Base-by-base conservation (phyloP, 768 basidiomycete genomes). In the Cystobasidium ongulense region DNA sequence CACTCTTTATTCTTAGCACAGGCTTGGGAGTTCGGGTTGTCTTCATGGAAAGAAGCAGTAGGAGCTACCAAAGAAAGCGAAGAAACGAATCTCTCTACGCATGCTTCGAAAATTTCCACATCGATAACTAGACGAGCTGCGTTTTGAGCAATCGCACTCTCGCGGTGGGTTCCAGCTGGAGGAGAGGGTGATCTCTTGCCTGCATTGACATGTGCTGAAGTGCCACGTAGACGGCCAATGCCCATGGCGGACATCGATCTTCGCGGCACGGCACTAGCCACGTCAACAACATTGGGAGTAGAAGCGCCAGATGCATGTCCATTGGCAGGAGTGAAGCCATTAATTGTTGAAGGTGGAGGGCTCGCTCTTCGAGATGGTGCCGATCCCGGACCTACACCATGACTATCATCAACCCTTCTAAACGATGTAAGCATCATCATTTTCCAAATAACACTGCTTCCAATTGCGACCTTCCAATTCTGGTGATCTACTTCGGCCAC, bases 391-490 rank as follows among this genome's bases (percentile, higher is more conserved):
- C n/a, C 21, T 7, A 17, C 36, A 41, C 38, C 13, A 35, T 64
- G 43, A 13, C 27, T 15, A 17, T 35, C 50, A 18, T 61, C 68
- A 23, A 71, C 31, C n/a, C 68, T 11, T 38, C 54, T 71, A 53
- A 52, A 54, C 31, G 53, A 57, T 8, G 33, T 57, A 27, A 46
- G 61, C 33, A 79, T 72, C 77, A 79, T 75, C 63, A 75, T 78
- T 66, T 79, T 79, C 78, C 78, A 79, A 1, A 71, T 71, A 11
- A 72, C 73, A 33, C 64, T 52, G 31, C 73, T 77, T 13, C 74
- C 79, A 35, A 79, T 41, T 31, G 63, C 54, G 33, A 77, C 78
- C 57, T 76, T 62, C 79, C 79, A 79, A 62, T 75, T 66, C 63
- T 79, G 77, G 63, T 74, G 65, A 50, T 77, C 77, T n/a, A 31